These are phyloP conservation scores for Mayamaea pseudoterrestris DNA, from an alignment of 108 stramenopile genomes.

Conservation along the genomic window DNA sequence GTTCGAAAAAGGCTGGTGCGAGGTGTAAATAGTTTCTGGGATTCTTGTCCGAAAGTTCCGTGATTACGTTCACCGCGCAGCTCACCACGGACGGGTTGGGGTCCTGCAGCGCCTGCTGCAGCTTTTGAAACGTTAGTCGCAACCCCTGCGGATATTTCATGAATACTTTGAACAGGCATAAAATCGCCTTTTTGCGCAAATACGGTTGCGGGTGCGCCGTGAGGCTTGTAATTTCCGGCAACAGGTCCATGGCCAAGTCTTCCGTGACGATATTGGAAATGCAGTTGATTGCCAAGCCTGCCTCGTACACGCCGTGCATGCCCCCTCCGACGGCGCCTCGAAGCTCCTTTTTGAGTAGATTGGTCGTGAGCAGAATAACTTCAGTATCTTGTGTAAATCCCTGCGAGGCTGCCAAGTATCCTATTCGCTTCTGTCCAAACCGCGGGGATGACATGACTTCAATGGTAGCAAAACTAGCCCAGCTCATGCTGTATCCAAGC, in stretches of 20 bases:
- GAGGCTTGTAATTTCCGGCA: slow-evolving; percentile 81
- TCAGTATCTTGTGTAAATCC: slow-evolving; percentile 92
- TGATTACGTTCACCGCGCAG: slow-evolving; percentile 98
- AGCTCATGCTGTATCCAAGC: slow-evolving; percentile 96
- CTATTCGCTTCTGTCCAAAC: slow-evolving; percentile 93
- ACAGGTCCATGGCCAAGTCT: slow-evolving; percentile 84
- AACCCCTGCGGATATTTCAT: slow-evolving; percentile 98
- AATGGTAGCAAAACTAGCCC: slow-evolving; percentile 90
- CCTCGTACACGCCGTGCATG: slow-evolving; percentile 80
- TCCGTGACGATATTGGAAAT: slow-evolving; percentile 94
- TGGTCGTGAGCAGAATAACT: slow-evolving; percentile 94
- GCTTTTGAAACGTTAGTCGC: slow-evolving; percentile 85
- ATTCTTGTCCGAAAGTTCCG: slow-evolving; percentile 93
- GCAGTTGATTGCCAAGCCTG: slow-evolving; percentile 94
- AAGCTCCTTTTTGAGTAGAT: slow-evolving; percentile 94
- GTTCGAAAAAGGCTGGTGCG: slow-evolving; percentile 95
- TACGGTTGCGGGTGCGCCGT: slow-evolving; percentile 85
- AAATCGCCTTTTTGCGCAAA: slow-evolving; percentile 93
- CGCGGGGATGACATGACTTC: slow-evolving; percentile 92
- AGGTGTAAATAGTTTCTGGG: slow-evolving; percentile 94
- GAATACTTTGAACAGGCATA: slow-evolving; percentile 95
- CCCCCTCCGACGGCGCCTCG: slow-evolving; percentile 37
- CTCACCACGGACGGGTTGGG: slow-evolving; percentile 83
- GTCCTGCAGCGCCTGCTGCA: slow-evolving; percentile 88
- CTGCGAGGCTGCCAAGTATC: slow-evolving; percentile 90